A percentile compares a stretch with the other conserved stretches of the same genome.
Conservation (phyloP, 139 green algal species). For the Diplosphaera chodatii region DNA sequence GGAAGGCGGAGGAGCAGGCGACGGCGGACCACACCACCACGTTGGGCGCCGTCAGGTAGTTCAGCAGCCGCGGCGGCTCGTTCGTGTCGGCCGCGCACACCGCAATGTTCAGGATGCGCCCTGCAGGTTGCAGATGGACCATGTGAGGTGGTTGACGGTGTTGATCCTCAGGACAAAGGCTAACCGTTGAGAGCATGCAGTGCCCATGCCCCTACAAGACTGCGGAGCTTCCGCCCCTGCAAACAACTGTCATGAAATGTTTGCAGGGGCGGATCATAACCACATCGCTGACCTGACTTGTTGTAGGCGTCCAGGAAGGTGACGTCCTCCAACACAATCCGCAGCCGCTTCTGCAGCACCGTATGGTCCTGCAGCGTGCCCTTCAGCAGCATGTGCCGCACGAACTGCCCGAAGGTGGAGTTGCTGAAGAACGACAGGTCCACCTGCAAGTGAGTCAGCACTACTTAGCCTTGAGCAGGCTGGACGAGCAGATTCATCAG, state of each 20-base stretch:
- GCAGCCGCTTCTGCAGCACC: slow-evolving; percentile 50
- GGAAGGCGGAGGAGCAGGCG: slow-evolving; percentile 80
- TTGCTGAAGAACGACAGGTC: slow-evolving; percentile 87
- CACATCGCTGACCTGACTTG: slow-evolving; percentile 72
- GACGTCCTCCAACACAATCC: slow-evolving; percentile 67
- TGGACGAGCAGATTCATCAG: no score
- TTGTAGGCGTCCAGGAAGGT: slow-evolving; percentile 91
- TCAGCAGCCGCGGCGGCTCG: slow-evolving; percentile 84
- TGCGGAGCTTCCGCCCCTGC: no score
- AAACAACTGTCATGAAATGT: no score
- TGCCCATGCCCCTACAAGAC: no score
- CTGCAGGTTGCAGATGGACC: slow-evolving; percentile 20
- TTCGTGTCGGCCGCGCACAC: slow-evolving; percentile 76
- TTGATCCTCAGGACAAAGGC: no score
- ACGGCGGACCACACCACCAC: slow-evolving; percentile 86
- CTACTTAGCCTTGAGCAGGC: not conserved
- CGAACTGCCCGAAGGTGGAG: slow-evolving; percentile 52
- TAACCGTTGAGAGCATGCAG: no score
- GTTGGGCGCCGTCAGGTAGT: slow-evolving; percentile 87
- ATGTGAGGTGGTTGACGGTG: no score
- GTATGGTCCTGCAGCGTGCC: slow-evolving; percentile 47
- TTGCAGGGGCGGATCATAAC: no score
- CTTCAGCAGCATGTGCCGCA: slow-evolving; percentile 61
- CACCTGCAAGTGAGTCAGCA: slow-evolving; percentile 26
- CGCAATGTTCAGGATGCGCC: slow-evolving; percentile 88